phyloP scores from a whole-genome alignment of 139 green algal species.

The Closterium sp. region DNA sequence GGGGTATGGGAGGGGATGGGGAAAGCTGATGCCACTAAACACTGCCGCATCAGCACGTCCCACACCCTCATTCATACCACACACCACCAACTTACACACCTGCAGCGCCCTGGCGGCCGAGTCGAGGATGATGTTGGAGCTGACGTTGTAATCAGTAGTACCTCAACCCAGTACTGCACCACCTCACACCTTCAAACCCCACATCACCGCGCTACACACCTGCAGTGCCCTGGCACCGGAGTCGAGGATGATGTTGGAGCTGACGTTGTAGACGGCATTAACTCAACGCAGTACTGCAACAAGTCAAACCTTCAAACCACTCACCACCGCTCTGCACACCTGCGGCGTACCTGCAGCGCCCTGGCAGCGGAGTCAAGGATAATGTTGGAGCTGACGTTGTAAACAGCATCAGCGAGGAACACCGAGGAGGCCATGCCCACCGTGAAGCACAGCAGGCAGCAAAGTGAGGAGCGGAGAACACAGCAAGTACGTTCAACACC shows the following conservation, averaged over 20 bases:
- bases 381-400: slow-evolving; percentile 85
- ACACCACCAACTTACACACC: neutral
- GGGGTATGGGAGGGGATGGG: too few relatives aligned
- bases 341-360: slow-evolving; percentile 60
- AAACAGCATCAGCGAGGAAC: slow-evolving; percentile 91
- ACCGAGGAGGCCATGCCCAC: slow-evolving; percentile 89
- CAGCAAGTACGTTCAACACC: too few relatives aligned
- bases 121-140: too few relatives aligned
- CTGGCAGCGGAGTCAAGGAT: slow-evolving; percentile 88
- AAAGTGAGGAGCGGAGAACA: too few relatives aligned
- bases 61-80: slow-evolving; percentile 53
- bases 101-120: slow-evolving; percentile 72
- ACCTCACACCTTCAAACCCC: too few relatives aligned
- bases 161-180: too few relatives aligned
- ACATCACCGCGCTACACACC: too few relatives aligned
- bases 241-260: too few relatives aligned
- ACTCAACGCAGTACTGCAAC: slow-evolving; percentile 79
- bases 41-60: slow-evolving; percentile 82
- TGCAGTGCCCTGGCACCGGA: too few relatives aligned
- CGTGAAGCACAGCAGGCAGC: slow-evolving; percentile 82
- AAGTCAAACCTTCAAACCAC: neutral
- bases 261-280: slow-evolving; percentile 86
- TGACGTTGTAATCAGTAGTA: too few relatives aligned
- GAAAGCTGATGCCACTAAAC: slow-evolving; percentile 79
- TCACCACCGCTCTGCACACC: neutral